Conservation (phyloP, 768 basidiomycete species). For the Suillus subaureus region DNA sequence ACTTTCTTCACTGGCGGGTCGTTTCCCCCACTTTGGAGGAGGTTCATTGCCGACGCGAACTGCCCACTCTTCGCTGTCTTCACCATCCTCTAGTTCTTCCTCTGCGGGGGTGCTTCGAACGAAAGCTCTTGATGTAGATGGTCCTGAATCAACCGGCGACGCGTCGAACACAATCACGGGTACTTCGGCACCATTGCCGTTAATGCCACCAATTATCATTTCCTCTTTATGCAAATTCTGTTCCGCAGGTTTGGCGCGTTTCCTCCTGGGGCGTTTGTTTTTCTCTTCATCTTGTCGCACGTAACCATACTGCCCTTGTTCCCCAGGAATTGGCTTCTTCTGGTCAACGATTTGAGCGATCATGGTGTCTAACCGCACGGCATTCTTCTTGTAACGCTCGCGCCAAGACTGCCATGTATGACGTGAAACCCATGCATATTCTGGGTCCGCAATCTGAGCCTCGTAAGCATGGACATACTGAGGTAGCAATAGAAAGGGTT, state of each 20-base stretch:
- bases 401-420: slow-evolving; percentile 93
- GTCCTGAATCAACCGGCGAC: slow-evolving; percentile 25
- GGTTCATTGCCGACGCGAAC: slow-evolving; percentile 63
- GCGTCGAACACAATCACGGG: slow-evolving; percentile 31
- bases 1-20: slow-evolving; percentile 46
- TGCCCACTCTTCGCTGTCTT: slow-evolving; percentile 64
- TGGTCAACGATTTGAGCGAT: slow-evolving; percentile 70
- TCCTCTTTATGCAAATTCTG: slow-evolving; percentile 26
- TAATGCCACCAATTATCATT: slow-evolving; percentile 16
- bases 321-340: slow-evolving; percentile 67
- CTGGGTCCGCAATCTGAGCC: slow-evolving; percentile 61
- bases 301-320: slow-evolving; percentile 83
- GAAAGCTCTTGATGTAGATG: slow-evolving; percentile 23
- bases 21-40: slow-evolving; percentile 72
- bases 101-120: slow-evolving; percentile 52
- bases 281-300: slow-evolving; percentile 77
- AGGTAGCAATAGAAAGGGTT: slow-evolving; percentile 12
- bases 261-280: slow-evolving; percentile 56
- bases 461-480: slow-evolving; percentile 7
- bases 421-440: slow-evolving; percentile 76
- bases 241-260: slow-evolving; percentile 37
- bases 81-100: slow-evolving; percentile 67
- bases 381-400: slow-evolving; percentile 86
- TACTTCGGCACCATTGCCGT: slow-evolving; percentile 12
- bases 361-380: slow-evolving; percentile 61